These are phyloP conservation scores for Hirschioporus abietinus DNA, from an alignment of 768 basidiomycete genomes.

Conservation along the genomic window DNA sequence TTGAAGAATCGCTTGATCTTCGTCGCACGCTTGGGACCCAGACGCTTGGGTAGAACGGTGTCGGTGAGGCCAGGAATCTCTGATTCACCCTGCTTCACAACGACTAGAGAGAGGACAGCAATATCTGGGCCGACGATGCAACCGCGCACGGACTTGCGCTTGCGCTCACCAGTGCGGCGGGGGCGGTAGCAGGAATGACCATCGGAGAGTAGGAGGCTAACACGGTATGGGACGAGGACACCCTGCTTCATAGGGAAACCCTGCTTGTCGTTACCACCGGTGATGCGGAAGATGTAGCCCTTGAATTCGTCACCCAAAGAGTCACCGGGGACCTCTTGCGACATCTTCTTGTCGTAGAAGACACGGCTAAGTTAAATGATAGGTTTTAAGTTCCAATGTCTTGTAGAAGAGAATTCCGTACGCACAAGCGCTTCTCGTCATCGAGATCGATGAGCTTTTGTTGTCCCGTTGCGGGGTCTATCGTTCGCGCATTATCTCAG, in stretches of 20 bases:
- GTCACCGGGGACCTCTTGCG: conserved; percentile 91
- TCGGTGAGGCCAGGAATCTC: conserved; percentile 93
- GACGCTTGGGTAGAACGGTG: conserved; percentile 85
- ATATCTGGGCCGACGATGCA: conserved; percentile 98
- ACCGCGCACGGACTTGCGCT: conserved; percentile 97
- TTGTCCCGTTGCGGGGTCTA: conserved; percentile 94
- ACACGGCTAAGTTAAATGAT: conserved; percentile 53
- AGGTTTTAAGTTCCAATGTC: conserved; percentile 1
- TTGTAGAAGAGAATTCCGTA: conserved; percentile 7
- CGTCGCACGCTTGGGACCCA: conserved; percentile 95
- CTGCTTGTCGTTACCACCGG: conserved; percentile 97
- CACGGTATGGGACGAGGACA: conserved; percentile 91
- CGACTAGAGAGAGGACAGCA: conserved; percentile 86
- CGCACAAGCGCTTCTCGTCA: conserved; percentile 82
- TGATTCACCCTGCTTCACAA: conserved; percentile 92
- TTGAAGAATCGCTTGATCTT: conserved; percentile 99
- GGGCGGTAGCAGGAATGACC: conserved; percentile 97
- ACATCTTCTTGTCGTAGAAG: conserved; percentile 97
- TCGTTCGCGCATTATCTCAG: conserved; percentile 15
- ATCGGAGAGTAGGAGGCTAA: conserved; percentile 87
- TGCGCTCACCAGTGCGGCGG: conserved; percentile 91
- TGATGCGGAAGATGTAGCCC: conserved; percentile 95
- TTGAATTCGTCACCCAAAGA: conserved; percentile 92
- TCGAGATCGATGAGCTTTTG: conserved; percentile 96
- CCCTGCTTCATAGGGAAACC: conserved; percentile 99